A percentile compares a stretch with the other conserved stretches of the same genome.
These are phyloP conservation scores for Glebionis coronaria DNA, from an alignment of 129 eudicot genomes.

Conservation along the genomic window DNA sequence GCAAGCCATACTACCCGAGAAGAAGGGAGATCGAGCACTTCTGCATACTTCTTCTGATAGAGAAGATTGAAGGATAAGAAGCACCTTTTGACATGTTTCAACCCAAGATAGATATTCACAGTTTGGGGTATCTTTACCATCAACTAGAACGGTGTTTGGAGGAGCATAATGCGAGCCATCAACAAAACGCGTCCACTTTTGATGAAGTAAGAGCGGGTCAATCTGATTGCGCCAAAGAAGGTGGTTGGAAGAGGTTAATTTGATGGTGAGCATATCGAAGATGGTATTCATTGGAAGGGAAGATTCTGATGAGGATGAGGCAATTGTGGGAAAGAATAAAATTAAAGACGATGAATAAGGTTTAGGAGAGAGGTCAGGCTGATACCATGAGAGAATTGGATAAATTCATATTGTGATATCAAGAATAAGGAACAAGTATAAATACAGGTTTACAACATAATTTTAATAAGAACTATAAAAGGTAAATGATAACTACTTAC, in stretches of 20 bases:
- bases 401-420: no score
- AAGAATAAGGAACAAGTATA: no score
- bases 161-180: neutral
- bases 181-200: neutral
- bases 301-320: neutral
- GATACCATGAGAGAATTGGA: no score
- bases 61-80: no score
- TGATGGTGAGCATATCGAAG: conserved; percentile 10
- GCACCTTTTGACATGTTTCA: neutral
- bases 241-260: conserved; percentile 6
- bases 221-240: conserved; percentile 2
- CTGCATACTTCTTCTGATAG: no score
- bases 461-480: no score
- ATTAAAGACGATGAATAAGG: no score
- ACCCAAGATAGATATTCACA: neutral
- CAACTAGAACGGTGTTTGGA: neutral
- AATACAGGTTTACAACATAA: no score
- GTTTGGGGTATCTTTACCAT: neutral
- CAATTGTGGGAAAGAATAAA: neutral
- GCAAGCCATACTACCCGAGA: no score
- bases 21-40: no score
- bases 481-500: no score
- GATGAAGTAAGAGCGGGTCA: neutral
- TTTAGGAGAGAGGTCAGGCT: no score
- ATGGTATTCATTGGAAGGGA: neutral